Base-by-base conservation (phyloP, 2,329 filamentous ascomycete genomes). In the Exophiala calicioides region DNA sequence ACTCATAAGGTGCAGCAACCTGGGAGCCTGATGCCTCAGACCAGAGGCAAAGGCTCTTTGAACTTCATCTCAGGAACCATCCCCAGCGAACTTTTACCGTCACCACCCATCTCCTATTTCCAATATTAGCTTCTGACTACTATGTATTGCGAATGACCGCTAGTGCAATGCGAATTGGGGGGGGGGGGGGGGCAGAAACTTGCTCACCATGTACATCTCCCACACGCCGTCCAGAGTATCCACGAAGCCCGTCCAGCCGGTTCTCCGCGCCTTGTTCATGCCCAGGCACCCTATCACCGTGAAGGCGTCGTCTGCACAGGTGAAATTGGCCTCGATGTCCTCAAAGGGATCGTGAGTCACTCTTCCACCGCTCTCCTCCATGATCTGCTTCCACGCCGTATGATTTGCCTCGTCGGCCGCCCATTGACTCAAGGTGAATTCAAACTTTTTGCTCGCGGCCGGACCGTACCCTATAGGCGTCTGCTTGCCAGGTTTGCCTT, bases 391-490 rank as follows among this genome's bases (percentile, higher is more conserved):
- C 75, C 75, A 78, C 1, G 71, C 69, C 15, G 67, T 54, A 30
- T 68, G 59, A 3, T 77, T 73, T 24, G 71, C 68, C 0, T 63
- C 57, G 31, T 67, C 58, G 41, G 67, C 61, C 0, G 74, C 71
- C 76, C 76, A 79, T n/a, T 71, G 62, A 0, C 65, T 60, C 0
- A 79, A 57, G 1, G 61, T 68, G 51, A 73, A 76, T 0, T 61
- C 62, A 10, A 63, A 64, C 0, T 68, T 65, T 8, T 69, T 59
- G 4, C 60, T 67, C 4, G 57, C 62, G 5, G 67, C 64, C 0
- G 74, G 70, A 8, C 52, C 52, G 42, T 39, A 78, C 3, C 73
- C 70, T 29, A 60, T 55, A 41, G 60, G 64, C 27, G 63, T 59
- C 18, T 62, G 52, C 29, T 57, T 57, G n/a, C 56, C 53, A 15